Evolutionary conservation across 2,329 filamentous ascomycete genomes (phyloP), one percentile per base, ranked within the genome.

Genomic region (Lasiodiplodia gonubiensis): DNA sequence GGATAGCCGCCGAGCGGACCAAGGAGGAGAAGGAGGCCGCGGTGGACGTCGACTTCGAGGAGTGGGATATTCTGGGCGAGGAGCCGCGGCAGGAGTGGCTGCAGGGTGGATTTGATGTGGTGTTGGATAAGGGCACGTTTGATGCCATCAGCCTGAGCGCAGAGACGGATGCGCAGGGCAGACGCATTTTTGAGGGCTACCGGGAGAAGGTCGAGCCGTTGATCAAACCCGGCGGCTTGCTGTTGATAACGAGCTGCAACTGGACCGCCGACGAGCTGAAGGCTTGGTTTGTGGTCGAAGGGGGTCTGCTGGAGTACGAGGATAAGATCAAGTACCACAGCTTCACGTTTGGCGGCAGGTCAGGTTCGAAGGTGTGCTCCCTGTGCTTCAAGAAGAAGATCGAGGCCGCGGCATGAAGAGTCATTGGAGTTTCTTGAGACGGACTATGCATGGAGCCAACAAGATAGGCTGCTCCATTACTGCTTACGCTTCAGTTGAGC

Each of bases 81-180:
- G 72, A 79, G 3, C 78, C 78, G 1, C 59, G 86, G 61, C 10
- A 37, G 12, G 93, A 90, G 89, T 80, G 93, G 4, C 74, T 75
- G 11, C 72, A 72, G 0, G 77, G 78, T 0, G 91, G 91, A 0
- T 98, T 94, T 82, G 93, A 98, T 79, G 88, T 97, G 0, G 90
- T 97, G 0, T 86, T 97, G n/a, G 95, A 99, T 80, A 99, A 99
- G 81, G 95, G 95, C 53, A 99, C 95, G 0, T 99, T 98, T 77
- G 95, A 99, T 82, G 95, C 95, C 12, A 91, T 99, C 39, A 93
- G 89, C 60, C 82, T 98, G n/a, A 87, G 85, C 64, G 84, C 84
- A 67, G 88, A 89, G 71, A 75, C 72, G n/a, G 80, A 80, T 64
- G 75, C 70, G 14, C 76, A 78, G 16, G 89, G 86, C 0, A 81